Evolutionary conservation across 2,329 filamentous ascomycete species (phyloP).

Genomic region (Leptodontidium sp.): DNA sequence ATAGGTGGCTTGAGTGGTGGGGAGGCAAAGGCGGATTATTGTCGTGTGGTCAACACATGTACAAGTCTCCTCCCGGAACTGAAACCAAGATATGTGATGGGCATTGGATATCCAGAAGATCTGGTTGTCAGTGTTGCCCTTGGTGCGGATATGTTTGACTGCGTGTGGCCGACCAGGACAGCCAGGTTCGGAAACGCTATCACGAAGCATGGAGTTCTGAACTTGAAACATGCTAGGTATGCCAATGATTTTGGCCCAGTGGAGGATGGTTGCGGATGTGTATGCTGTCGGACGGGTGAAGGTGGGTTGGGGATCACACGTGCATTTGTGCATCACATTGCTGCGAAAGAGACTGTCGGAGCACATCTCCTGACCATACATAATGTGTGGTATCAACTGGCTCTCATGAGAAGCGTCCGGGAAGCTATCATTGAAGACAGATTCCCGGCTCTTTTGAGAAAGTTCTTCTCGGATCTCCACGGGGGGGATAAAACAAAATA

Average conservation of each 20-base stretch:
- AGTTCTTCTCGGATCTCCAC: conserved; percentile 82
- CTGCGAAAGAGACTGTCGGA: conserved; percentile 92
- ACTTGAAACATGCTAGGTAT: conserved; percentile 79
- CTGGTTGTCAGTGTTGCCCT: conserved; percentile 91
- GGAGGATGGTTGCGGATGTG: conserved; percentile 82
- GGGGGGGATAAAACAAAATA: conserved; percentile 67
- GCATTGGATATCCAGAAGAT: conserved; percentile 96
- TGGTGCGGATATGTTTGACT: conserved; percentile 99
- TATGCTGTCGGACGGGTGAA: conserved; percentile 73
- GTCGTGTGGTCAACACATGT: conserved; percentile 86
- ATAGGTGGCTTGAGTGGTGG: conserved; percentile 95
- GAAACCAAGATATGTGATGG: conserved; percentile 99
- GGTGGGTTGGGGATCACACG: conserved; percentile 83
- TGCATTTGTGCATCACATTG: conserved; percentile 90
- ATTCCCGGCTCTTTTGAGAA: conserved; percentile 79
- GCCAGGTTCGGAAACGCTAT: conserved; percentile 96
- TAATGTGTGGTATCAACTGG: conserved; percentile 92
- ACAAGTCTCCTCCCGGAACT: conserved; percentile 84
- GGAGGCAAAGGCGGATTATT: conserved; percentile 93
- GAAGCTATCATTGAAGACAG: conserved; percentile 81
- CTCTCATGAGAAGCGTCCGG: conserved; percentile 79
- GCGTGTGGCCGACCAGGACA: conserved; percentile 96
- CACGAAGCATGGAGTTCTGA: conserved; percentile 81
- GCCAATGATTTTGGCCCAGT: conserved; percentile 84
- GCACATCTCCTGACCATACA: conserved; percentile 88